Base-by-base conservation (phyloP, 768 basidiomycete species). In the Boletus bicolor region DNA sequence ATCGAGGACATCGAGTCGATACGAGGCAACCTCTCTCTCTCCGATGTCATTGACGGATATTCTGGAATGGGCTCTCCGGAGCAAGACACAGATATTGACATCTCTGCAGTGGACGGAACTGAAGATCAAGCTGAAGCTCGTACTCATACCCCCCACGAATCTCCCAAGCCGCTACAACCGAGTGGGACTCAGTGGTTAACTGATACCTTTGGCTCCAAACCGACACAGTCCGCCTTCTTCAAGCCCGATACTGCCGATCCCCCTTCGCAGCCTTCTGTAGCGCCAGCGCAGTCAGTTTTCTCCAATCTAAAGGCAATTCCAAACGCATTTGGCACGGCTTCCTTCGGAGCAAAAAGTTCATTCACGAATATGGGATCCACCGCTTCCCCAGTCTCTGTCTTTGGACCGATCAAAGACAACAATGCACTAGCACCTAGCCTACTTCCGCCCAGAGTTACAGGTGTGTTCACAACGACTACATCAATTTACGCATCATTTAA, bases 1-100 rank as follows among this genome's bases (percentile, higher is more conserved):
- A 84, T 91, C 57, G 85, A 90, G 5, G 82, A 87, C 51, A 88
- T 91, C 36, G 88, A 89, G 61, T 69, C 70, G 26, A 82, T 91
- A 55, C 77, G 82, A 50, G 83, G 79, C 2, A 78, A 77, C 19
- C 69, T 89, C 45, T 71, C 75, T 24, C 75, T 83, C 36, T 74
- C 81, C 0, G 82, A 90, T 54, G 76, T 91, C 58, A 88, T 91
- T 49, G 89, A 91, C 60, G 89, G 88, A 64, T 77, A 43, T 72
- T 77, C 41, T 26, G 53, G 62, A 37, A 54, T 36, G 36, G 65
- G 63, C 9, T 62, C 68, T 19, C 73, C 69, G 17, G 57, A 60
- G 19, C 61, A 67, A 48, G 58, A 57, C 4, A 51, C 58, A 14
- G 73, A 71, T 43, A 54, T 65, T 15, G 72, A 68, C 38, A 64